Evolutionary conservation across 225 moss, liverwort and hornwort genomes (phyloP).

Genomic region (Straminergon stramineum): DNA sequence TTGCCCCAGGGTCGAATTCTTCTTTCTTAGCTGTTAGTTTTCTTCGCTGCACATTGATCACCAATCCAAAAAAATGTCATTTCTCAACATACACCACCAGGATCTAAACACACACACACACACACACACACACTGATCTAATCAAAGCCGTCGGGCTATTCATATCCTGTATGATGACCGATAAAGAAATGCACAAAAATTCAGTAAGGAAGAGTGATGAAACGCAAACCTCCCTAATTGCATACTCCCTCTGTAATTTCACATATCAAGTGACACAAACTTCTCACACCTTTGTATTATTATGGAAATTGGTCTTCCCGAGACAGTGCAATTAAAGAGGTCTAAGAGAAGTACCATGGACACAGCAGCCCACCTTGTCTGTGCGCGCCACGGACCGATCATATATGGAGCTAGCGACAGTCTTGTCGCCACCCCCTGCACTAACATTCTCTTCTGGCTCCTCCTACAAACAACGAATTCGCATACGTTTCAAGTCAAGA

Average conservation of each 20-base stretch:
- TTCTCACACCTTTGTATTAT: neutral
- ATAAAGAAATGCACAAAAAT: neutral
- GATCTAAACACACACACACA: neutral
- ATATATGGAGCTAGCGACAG: neutral
- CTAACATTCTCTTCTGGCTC: constrained; percentile 9
- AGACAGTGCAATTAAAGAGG: neutral
- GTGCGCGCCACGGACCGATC: neutral
- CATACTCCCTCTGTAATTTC: neutral
- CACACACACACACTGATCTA: neutral
- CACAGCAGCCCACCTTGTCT: constrained; percentile 42
- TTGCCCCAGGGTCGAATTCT: constrained; percentile 6
- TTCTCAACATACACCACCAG: neutral
- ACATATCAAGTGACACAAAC: neutral
- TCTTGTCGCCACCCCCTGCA: constrained; percentile 7
- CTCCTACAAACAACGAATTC: constrained; percentile 7
- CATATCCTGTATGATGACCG: neutral
- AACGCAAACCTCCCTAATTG: neutral
- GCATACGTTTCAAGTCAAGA: neutral
- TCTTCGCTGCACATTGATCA: constrained; percentile 23
- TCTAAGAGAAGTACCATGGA: constrained; percentile 8
- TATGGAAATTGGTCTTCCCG: neutral
- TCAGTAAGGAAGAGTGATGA: neutral
- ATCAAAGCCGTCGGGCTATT: neutral
- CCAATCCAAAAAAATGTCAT: neutral
- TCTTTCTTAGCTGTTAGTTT: constrained; percentile 28